Evolutionary conservation across 352 stramenopile species (phyloP), one percentile per base, ranked within the genome.

Genomic region (Phytophthora sp.): DNA sequence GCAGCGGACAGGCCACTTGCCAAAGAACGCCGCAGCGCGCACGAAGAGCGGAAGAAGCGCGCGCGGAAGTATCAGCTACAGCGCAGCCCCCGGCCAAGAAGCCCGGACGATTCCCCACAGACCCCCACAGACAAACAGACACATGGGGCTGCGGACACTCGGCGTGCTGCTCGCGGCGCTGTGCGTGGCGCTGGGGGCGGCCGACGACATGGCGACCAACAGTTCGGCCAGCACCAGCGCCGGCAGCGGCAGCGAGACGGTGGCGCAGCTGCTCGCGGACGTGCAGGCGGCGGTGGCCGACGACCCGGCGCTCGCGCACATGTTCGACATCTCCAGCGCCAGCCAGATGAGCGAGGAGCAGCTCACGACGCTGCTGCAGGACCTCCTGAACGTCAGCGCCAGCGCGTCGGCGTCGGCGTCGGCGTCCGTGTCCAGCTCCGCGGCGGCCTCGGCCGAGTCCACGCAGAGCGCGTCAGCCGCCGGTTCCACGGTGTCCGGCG

Each of bases 261-360:
- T 79, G 5, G 20, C 52, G 11, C 53, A 76, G 43, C 67, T 79
- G 23, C 55, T 79, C 28, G 54, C 62, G 3, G 46, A 79, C 8
- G 72, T 79, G 24, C 72, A 79, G 55, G 56, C 54, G 12, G 67
- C 72, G 1, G 72, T 79, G 41, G 55, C 54, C 7, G 51, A 55
- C 30, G 59, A 79, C 46, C 58, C 52, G n/a, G 72, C 59, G 48
- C 67, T 79, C 10, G 60, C 72, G 23, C 54, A 72, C 43, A 76
- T 79, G 63, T 77, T 79, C 37, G 58, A 79, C 52, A 66, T 79
- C 26, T 52, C 58, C 5, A 63, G 57, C 30, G 51, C 72, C 23
- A 75, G 60, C 35, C 34, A 77, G 45, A 70, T 79, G 67, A 79
- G 63, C 38, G 72, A 79, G 39, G 43, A 55, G 23, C 67, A 74